A percentile compares a stretch with the other conserved stretches of the same genome.
Conservation (phyloP, 2,329 filamentous ascomycete genomes). For the Pseudonectria buxi region DNA sequence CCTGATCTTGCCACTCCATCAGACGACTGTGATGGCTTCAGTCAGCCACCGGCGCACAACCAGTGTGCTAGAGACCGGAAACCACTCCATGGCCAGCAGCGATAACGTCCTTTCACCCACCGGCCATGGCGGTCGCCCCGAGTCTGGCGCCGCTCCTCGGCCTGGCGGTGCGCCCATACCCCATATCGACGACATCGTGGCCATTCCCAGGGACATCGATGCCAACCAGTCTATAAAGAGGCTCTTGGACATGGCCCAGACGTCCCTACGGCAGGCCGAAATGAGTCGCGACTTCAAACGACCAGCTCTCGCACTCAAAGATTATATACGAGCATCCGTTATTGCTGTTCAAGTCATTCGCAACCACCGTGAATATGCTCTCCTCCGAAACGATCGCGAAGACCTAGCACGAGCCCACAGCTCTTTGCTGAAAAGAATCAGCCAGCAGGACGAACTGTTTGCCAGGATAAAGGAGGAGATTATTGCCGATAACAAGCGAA, state of each 20-base stretch:
- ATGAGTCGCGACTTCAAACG: constrained; percentile 56
- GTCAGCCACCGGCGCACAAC: constrained; percentile 19
- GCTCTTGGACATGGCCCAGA: constrained; percentile 47
- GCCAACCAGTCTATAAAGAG: constrained; percentile 44
- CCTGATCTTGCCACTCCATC: constrained; percentile 1
- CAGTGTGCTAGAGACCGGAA: constrained; percentile 20
- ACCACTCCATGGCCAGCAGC: constrained; percentile 26
- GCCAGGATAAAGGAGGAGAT: constrained; percentile 53
- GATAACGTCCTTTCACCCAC: constrained; percentile 24
- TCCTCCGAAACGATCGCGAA: constrained; percentile 49
- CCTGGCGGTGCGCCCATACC: constrained; percentile 33
- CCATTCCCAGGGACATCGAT: constrained; percentile 40
- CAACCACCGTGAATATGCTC: constrained; percentile 65
- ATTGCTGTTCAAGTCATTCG: constrained; percentile 73
- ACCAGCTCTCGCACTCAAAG: constrained; percentile 69
- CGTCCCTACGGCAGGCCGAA: constrained; percentile 52
- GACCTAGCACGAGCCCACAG: constrained; percentile 43
- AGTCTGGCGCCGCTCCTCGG: constrained; percentile 15
- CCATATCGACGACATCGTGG: constrained; percentile 48
- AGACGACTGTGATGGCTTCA: constrained; percentile 18
- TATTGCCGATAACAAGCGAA: constrained; percentile 56
- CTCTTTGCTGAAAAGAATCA: constrained; percentile 44
- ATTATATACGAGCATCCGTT: constrained; percentile 76
- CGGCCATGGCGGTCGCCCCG: constrained; percentile 20
- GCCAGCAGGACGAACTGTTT: constrained; percentile 42